Base-by-base conservation (phyloP, 805 yeast genomes). In the Metschnikowia shivogae region DNA sequence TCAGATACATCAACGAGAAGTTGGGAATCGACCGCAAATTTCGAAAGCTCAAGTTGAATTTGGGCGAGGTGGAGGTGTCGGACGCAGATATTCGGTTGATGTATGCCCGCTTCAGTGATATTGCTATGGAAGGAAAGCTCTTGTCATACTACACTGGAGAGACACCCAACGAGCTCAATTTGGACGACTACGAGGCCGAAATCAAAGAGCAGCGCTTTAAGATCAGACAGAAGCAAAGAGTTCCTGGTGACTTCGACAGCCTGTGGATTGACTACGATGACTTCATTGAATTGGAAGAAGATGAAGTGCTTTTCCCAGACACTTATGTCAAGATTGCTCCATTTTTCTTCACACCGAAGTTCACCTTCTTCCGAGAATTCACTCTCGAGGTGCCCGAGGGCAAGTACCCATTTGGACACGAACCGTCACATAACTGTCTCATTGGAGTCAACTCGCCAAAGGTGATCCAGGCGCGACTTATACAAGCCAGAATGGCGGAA, bases 251-350 rank as follows among this genome's bases (percentile, higher is more conserved):
- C 13, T 56, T 54, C 12, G 70, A 68, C 45, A 54, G 54, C 32
- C 59, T 68, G 52, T 89, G 97, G 97, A 70, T 79, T 39, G 95
- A 89, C 56, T 64, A 70, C 19, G 84, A 85, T 46, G 97, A 89
- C 59, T 89, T 78, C 54, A 67, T 78, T 9, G 97, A 89, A 54
- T 58, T 89, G 35, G 86, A 84, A 47, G 66, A 73, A 39, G 59
- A 71, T 9, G 73, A 77, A 5, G 53, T 69, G 1, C 60, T 67
- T 5, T 62, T 67, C 58, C 48, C 68, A 52, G 41, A 68, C 31
- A 82, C 81, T 1, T 63, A 63, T 26, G 63, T 79, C 11, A 65
- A 65, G 36, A 65, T 77, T 1, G 50, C 69, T 6, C 82, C 83
- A 0, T 68, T 80, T 32, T 60, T 73, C 43, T 68, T 53, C 39